phyloP scores from a whole-genome alignment of 352 stramenopile genomes.

The Blastocystis sp. region DNA sequence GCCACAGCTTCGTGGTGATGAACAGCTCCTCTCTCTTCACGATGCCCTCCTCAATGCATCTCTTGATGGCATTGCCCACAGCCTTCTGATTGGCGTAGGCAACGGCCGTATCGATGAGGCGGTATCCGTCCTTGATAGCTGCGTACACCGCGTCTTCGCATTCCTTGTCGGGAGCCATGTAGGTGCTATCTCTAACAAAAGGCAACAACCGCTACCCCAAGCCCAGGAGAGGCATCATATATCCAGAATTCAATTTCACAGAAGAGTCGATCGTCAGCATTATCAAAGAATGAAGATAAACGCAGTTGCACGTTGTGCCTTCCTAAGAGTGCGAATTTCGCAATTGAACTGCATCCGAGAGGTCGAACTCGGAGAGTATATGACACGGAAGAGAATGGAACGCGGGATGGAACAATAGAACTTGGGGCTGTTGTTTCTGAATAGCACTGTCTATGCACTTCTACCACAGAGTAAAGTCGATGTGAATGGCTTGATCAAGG shows the following conservation, averaged over 20 bases:
- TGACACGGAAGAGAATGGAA: too few species aligned
- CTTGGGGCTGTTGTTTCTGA: too few species aligned
- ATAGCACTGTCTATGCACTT: too few species aligned
- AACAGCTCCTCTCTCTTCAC: constrained; percentile 70
- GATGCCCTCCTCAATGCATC: constrained; percentile 67
- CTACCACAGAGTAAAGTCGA: too few species aligned
- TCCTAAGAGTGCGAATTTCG: too few species aligned
- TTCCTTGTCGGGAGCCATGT: constrained; percentile 68
- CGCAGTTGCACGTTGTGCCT: too few species aligned
- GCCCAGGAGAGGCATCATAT: constrained; percentile 54
- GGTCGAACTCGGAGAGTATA: too few species aligned
- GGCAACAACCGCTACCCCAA: constrained; percentile 5
- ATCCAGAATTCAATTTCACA: constrained; percentile 57
- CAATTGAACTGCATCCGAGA: too few species aligned
- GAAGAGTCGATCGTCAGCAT: background rate
- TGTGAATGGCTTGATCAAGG: too few species aligned
- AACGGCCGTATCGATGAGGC: constrained; percentile 76
- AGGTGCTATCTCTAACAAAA: constrained; percentile 46
- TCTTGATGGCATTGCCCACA: constrained; percentile 73
- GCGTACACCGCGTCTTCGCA: constrained; percentile 71
- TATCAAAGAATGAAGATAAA: background rate
- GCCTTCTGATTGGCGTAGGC: constrained; percentile 76
- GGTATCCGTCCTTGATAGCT: constrained; percentile 73
- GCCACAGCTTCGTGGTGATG: constrained; percentile 70
- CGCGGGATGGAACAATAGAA: too few species aligned